Conservation (phyloP, 108 stramenopile species). For the Licmophora abbreviata region DNA sequence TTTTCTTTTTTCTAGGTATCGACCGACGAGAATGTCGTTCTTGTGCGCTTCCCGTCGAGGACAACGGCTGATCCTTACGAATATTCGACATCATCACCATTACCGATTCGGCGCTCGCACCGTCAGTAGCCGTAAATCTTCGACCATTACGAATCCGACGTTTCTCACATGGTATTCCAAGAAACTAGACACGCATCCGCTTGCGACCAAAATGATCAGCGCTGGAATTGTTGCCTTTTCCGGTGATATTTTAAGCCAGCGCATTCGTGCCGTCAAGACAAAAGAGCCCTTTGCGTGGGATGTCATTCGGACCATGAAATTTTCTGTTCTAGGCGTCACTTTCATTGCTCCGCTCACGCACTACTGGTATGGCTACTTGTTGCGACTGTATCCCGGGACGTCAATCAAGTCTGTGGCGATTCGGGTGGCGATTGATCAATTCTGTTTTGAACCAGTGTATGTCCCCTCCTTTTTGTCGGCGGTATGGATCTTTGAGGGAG, state of each 20-base stretch:
- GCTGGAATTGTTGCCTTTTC: constrained; percentile 58
- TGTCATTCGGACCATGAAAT: constrained; percentile 51
- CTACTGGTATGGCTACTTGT: constrained; percentile 54
- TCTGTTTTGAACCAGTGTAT: constrained; percentile 63
- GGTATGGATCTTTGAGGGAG: constrained; percentile 63
- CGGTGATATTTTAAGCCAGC: constrained; percentile 71
- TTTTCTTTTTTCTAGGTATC: no score
- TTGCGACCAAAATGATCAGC: constrained; percentile 71
- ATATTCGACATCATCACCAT: no score
- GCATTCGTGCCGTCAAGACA: constrained; percentile 7
- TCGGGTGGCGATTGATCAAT: constrained; percentile 62
- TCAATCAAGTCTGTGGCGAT: constrained; percentile 18
- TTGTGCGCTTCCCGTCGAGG: no score
- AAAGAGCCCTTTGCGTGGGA: no score
- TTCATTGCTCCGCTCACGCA: constrained; percentile 74
- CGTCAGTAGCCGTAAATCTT: no score
- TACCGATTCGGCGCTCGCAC: no score
- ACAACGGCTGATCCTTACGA: no score
- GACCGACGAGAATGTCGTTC: no score
- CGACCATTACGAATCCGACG: no score
- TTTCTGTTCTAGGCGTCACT: constrained; percentile 49
- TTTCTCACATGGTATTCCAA: constrained; percentile 67
- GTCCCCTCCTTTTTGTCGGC: constrained; percentile 48
- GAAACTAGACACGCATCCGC: constrained; percentile 58
- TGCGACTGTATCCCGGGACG: constrained; percentile 47